These are phyloP conservation scores for Mortierella sp. DNA, from an alignment of 371 early-diverging fungal genomes.

Conservation along the genomic window DNA sequence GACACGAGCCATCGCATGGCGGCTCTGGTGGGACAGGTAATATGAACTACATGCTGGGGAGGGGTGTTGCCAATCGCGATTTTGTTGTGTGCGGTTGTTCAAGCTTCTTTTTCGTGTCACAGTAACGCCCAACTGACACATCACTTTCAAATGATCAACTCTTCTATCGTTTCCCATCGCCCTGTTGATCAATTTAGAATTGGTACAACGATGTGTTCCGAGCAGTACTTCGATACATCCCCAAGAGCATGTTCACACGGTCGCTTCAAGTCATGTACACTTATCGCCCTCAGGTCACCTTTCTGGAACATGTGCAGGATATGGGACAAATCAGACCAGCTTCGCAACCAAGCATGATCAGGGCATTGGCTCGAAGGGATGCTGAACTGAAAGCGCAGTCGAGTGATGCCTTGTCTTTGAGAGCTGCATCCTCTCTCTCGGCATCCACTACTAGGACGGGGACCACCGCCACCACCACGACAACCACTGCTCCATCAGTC, in stretches of 20 bases:
- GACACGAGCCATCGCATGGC: constrained; percentile 34
- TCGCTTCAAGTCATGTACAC: constrained; percentile 30
- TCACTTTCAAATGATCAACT: background rate
- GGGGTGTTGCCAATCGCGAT: background rate
- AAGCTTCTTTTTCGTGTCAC: background rate
- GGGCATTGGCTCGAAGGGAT: constrained; percentile 1
- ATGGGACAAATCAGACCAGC: constrained; percentile 19
- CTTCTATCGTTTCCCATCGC: background rate
- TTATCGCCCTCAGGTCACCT: constrained; percentile 33
- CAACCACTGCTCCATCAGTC: too few relatives aligned
- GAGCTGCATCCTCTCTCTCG: background rate
- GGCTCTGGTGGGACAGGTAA: constrained; percentile 24
- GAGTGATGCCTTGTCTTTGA: background rate
- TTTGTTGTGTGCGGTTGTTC: background rate
- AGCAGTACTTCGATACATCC: constrained; percentile 21
- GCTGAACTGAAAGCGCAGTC: background rate
- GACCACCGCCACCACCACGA: background rate
- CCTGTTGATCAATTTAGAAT: constrained; percentile 2
- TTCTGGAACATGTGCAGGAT: constrained; percentile 16
- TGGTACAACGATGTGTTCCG: constrained; percentile 30
- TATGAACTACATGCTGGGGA: background rate
- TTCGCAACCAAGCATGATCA: constrained; percentile 18
- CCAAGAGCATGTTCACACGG: constrained; percentile 24
- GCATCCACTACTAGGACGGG: background rate
- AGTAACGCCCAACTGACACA: background rate